phyloP scores from a whole-genome alignment of 495 filamentous ascomycete species.

The Penicillium riverlandense region DNA sequence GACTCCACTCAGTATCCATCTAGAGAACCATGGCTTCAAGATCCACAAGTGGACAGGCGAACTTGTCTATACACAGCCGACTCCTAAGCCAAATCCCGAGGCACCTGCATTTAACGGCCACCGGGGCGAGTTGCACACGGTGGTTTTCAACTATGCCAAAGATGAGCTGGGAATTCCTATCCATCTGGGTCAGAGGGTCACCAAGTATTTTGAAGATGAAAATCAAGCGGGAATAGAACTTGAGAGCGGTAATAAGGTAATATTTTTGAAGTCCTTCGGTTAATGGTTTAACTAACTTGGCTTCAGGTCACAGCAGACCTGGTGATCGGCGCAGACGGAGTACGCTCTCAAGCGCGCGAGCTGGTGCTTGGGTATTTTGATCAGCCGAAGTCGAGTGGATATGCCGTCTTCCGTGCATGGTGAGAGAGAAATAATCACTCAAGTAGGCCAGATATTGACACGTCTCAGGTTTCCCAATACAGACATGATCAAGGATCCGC shows the following conservation, averaged over 20 bases:
- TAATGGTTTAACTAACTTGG: background rate
- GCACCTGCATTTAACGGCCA: conserved; percentile 56
- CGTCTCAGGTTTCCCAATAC: conserved; percentile 49
- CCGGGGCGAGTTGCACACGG: conserved; percentile 50
- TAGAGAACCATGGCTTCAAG: conserved; percentile 47
- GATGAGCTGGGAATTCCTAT: conserved; percentile 50
- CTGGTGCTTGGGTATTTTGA: conserved; percentile 53
- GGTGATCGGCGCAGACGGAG: conserved; percentile 50
- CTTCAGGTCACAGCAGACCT: conserved; percentile 21
- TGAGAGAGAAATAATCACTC: too few relatives aligned
- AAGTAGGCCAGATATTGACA: too few relatives aligned
- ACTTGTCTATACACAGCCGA: conserved; percentile 48
- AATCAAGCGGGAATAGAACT: conserved; percentile 46
- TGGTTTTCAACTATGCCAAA: conserved; percentile 48
- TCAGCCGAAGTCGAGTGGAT: conserved; percentile 51
- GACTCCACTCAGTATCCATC: conserved; percentile 44
- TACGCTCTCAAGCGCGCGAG: conserved; percentile 51
- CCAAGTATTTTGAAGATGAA: conserved; percentile 51
- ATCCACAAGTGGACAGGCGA: conserved; percentile 51
- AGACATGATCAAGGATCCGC: conserved; percentile 54
- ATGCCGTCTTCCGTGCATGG: conserved; percentile 54
- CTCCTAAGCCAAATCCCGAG: conserved; percentile 34
- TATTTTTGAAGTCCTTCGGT: too few relatives aligned
- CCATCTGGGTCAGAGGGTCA: conserved; percentile 43
- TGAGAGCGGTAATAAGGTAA: conserved; percentile 39